Percentiles rank a stretch among this genome's conserved stretches.
These are phyloP conservation scores for Harringtonia aguacate DNA, from an alignment of 2,329 filamentous ascomycete genomes.

Conservation along the genomic window DNA sequence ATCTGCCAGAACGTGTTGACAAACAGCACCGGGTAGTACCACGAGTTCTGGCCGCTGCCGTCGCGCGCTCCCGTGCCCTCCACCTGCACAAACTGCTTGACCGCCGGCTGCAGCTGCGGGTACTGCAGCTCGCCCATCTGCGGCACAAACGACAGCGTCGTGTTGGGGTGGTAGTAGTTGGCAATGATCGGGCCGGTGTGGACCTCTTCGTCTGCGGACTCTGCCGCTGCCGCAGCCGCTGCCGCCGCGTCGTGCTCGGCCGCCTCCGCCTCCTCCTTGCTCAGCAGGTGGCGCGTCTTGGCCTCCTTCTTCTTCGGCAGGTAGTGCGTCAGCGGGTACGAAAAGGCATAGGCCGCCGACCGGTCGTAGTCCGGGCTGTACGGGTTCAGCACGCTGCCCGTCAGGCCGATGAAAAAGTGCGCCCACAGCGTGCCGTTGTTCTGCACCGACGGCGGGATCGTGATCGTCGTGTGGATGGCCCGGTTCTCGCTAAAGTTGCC, in stretches of 20 bases:
- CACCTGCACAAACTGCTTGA: slow-evolving; percentile 67
- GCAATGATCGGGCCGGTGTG: slow-evolving; percentile 57
- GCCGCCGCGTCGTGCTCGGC: slow-evolving; percentile 37
- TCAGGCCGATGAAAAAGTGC: slow-evolving; percentile 79
- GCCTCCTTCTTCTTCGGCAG: slow-evolving; percentile 79
- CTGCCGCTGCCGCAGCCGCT: slow-evolving; percentile 39
- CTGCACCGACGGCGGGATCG: slow-evolving; percentile 70
- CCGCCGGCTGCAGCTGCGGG: slow-evolving; percentile 56
- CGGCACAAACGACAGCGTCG: slow-evolving; percentile 79
- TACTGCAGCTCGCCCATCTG: slow-evolving; percentile 63
- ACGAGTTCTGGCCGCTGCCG: slow-evolving; percentile 73
- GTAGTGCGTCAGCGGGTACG: slow-evolving; percentile 79
- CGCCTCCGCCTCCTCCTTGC: slow-evolving; percentile 35
- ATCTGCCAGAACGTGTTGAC: slow-evolving; percentile 98
- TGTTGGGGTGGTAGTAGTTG: slow-evolving; percentile 92
- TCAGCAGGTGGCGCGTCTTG: slow-evolving; percentile 83
- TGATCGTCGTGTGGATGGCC: slow-evolving; percentile 64
- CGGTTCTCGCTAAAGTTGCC: slow-evolving; percentile 73
- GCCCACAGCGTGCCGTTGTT: slow-evolving; percentile 90
- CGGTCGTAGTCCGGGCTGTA: slow-evolving; percentile 60
- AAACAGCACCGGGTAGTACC: slow-evolving; percentile 87
- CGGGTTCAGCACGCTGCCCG: slow-evolving; percentile 69
- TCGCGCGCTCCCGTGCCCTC: slow-evolving; percentile 77
- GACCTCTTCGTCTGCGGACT: slow-evolving; percentile 32
- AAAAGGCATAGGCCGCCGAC: slow-evolving; percentile 70